Base-by-base conservation (phyloP, 768 basidiomycete species). In the Leucocoprinus leucothites region DNA sequence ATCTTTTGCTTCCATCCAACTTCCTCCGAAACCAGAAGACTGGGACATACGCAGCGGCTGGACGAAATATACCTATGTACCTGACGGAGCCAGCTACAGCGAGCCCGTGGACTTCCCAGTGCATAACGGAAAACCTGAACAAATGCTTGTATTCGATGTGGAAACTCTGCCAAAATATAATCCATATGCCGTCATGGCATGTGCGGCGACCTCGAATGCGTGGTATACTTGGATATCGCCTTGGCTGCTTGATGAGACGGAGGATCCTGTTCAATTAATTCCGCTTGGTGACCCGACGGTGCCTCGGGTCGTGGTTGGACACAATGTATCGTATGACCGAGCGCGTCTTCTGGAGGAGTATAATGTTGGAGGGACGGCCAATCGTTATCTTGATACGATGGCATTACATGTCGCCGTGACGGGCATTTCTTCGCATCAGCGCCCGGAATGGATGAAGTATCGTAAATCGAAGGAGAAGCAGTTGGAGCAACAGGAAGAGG, bases 141-240 rank as follows among this genome's bases (percentile, higher is more conserved):
- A 84, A 41, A 77, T 89, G 77, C 81, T 98, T 59, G 81, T 84
- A 9, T 97, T 98, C 63, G 97, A 99, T 67, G 91, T 98, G 52
- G 95, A 99, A 71, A 94, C 91, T 0, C 80, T 98, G 79, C 91
- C 91, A 1, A 82, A 82, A 24, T 82, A 91, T 64, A 82, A 89
- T 47, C 85, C 86, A 1, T 93, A 84, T 65, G 82, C 96, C 11
- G 74, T 98, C 65, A 87, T 98, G 76, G 95, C 97, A 1, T 87
- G 86, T 57, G 95, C 95, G 2, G 90, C 82, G 1, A 86, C 93
- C 3, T 76, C 80, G 21, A 84, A 84, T 47, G 87, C 85, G 1
- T 98, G 97, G 96, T 99, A 98, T 65, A 82, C 83, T 2, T 99
- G 97, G 95, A 83, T 97, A 58, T 94, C 91, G 0, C 97, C 97